Percentiles rank a stretch among this genome's conserved stretches.
Conservation (phyloP, 2,329 filamentous ascomycete genomes). For the Chrysoporthe deuterocubensis region DNA sequence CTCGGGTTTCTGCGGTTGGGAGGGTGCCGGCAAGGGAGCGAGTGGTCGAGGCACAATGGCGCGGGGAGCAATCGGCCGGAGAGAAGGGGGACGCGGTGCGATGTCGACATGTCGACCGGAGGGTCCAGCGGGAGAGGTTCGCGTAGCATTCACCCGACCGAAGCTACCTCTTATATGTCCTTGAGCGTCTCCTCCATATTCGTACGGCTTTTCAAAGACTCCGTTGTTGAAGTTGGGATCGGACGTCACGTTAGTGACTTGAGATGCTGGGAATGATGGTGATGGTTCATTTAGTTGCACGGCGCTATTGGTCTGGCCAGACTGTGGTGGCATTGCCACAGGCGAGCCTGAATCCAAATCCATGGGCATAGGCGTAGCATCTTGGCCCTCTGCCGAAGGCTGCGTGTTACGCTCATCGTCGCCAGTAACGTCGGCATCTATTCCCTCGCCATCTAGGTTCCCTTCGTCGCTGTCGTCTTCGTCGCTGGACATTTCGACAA, state of each 20-base stretch:
- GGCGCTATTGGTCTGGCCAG: neutral
- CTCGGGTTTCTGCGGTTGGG: slow-evolving; percentile 10
- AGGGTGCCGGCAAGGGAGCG: neutral
- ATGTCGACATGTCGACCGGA: slow-evolving; percentile 1
- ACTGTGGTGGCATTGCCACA: neutral
- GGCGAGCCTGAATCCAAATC: slow-evolving; percentile 4
- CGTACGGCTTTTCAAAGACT: neutral
- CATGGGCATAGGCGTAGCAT: neutral
- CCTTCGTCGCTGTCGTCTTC: slow-evolving; percentile 13
- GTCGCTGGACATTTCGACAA: slow-evolving; percentile 6
- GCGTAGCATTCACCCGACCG: neutral
- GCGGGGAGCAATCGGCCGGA: neutral
- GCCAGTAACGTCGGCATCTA: slow-evolving; percentile 1
- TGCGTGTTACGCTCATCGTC: neutral
- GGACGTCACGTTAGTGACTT: neutral
- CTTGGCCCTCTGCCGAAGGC: neutral
- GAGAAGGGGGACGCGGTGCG: neutral
- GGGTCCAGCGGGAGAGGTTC: neutral
- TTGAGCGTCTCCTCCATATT: neutral
- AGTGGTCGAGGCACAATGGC: neutral
- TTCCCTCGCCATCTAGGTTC: neutral
- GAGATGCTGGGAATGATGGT: neutral
- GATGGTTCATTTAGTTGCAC: neutral
- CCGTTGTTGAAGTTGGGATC: neutral
- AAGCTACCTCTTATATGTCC: neutral